Evolutionary conservation across 2,329 filamentous ascomycete species (phyloP).

Genomic region (Akanthomyces muscarius): DNA sequence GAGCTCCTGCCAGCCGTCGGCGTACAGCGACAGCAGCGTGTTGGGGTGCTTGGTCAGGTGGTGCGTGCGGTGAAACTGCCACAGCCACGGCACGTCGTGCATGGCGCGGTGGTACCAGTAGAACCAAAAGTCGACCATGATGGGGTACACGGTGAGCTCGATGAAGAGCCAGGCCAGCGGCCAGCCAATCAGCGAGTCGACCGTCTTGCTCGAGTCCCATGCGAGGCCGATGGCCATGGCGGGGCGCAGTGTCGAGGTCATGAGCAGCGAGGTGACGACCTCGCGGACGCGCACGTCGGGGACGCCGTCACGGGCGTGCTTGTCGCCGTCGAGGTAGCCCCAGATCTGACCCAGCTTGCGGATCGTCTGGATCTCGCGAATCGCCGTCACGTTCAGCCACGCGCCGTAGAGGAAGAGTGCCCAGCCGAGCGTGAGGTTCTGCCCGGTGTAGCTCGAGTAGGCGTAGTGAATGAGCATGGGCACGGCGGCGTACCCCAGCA

Average conservation of each 20-base stretch:
- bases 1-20: conserved; percentile 39
- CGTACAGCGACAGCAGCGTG: conserved; percentile 38
- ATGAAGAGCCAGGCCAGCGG: conserved; percentile 34
- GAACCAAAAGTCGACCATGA: conserved; percentile 43
- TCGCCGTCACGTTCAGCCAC: conserved; percentile 37
- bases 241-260: conserved; percentile 31
- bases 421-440: conserved; percentile 30
- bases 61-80: conserved; percentile 42
- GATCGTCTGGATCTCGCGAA: conserved; percentile 36
- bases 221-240: conserved; percentile 33
- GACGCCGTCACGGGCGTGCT: conserved; percentile 39
- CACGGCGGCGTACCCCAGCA: conserved; percentile 34
- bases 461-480: conserved; percentile 37
- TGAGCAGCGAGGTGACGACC: conserved; percentile 30
- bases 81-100: conserved; percentile 37
- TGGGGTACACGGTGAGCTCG: conserved; percentile 37
- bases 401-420: conserved; percentile 31
- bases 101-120: conserved; percentile 41
- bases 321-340: conserved; percentile 42
- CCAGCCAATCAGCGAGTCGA: conserved; percentile 16
- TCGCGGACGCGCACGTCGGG: conserved; percentile 36
- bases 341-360: conserved; percentile 34
- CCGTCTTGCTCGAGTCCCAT: conserved; percentile 22
- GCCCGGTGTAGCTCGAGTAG: conserved; percentile 29
- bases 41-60: conserved; percentile 44